phyloP scores from a whole-genome alignment of 305 asterid genomes.

The Solanum hybrid region DNA sequence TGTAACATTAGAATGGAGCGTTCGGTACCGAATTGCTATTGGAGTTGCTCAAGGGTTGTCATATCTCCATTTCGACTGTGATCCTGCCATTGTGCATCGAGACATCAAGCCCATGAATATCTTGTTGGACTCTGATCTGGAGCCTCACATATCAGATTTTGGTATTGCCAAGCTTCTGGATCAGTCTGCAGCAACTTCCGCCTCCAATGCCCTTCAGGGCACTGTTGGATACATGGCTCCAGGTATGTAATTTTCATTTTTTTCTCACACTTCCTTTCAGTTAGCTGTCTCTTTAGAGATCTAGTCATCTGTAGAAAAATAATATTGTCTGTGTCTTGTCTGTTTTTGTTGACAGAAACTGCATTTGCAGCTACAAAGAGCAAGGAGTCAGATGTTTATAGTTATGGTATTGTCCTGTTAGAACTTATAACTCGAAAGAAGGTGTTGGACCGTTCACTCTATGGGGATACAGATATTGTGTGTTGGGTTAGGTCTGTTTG shows the following conservation, averaged over 20 bases:
- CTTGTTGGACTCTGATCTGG: slow-evolving; percentile 64
- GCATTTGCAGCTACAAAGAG: slow-evolving; percentile 52
- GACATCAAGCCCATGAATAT: slow-evolving; percentile 84
- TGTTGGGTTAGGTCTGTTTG: slow-evolving; percentile 45
- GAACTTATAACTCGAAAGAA: slow-evolving; percentile 64
- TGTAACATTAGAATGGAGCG: slow-evolving; percentile 40
- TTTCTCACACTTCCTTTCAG: not conserved
- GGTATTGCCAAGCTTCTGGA: slow-evolving; percentile 85
- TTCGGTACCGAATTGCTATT: slow-evolving; percentile 53
- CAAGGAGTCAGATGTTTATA: slow-evolving; percentile 73
- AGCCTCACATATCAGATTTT: slow-evolving; percentile 85
- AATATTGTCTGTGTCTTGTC: not conserved
- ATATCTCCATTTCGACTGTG: slow-evolving; percentile 84
- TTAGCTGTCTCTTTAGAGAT: not conserved
- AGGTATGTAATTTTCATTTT: slow-evolving; percentile 35
- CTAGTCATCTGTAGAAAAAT: not conserved
- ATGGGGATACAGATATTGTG: slow-evolving; percentile 41
- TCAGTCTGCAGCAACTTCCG: slow-evolving; percentile 34
- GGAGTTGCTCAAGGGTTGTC: slow-evolving; percentile 83
- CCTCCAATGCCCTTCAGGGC: slow-evolving; percentile 45
- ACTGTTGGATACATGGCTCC: slow-evolving; percentile 87
- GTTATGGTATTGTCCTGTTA: slow-evolving; percentile 73
- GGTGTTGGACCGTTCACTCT: slow-evolving; percentile 43
- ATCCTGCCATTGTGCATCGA: slow-evolving; percentile 68
- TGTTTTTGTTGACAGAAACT: slow-evolving; percentile 37